phyloP scores from a whole-genome alignment of 1,139 yeast species.

The Barnettozyma hawaiiensis region DNA sequence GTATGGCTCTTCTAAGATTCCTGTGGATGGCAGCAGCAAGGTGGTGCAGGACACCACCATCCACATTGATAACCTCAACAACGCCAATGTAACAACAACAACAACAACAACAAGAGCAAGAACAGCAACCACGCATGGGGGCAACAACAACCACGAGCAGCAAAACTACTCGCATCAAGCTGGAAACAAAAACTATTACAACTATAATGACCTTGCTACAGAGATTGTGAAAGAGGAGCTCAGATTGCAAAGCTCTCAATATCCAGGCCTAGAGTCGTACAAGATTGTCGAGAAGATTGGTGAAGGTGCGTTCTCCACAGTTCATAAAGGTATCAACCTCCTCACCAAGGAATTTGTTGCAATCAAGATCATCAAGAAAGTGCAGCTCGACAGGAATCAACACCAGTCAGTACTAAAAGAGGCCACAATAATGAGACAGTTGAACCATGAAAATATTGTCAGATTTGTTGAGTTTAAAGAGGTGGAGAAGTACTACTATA shows the following conservation, averaged over 20 bases:
- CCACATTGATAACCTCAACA: slow-evolving; percentile 5
- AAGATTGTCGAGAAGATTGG: slow-evolving; percentile 44
- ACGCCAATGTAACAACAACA: slow-evolving; percentile 3
- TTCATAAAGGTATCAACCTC: slow-evolving; percentile 62
- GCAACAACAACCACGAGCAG: not conserved
- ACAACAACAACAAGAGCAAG: too few relatives aligned
- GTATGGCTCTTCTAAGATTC: not conserved
- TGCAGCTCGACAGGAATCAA: slow-evolving; percentile 51
- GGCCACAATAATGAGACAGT: slow-evolving; percentile 73
- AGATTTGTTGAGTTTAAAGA: slow-evolving; percentile 57
- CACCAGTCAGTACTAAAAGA: slow-evolving; percentile 68
- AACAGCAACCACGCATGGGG: too few relatives aligned
- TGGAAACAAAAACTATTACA: slow-evolving; percentile 13
- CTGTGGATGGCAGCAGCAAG: not conserved
- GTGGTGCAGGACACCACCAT: slow-evolving; percentile 5
- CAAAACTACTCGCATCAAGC: not conserved
- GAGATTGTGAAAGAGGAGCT: slow-evolving; percentile 24
- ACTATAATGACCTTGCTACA: slow-evolving; percentile 24
- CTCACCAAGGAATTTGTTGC: slow-evolving; percentile 55
- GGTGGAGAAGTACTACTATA: slow-evolving; percentile 39
- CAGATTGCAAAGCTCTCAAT: slow-evolving; percentile 16
- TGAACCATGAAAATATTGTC: slow-evolving; percentile 69
- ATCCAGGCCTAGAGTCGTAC: slow-evolving; percentile 26
- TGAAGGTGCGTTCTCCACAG: slow-evolving; percentile 90
- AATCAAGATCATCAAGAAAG: slow-evolving; percentile 75